Evolutionary conservation across 805 yeast species (phyloP).

Genomic region (Myxozyma neotropica): DNA sequence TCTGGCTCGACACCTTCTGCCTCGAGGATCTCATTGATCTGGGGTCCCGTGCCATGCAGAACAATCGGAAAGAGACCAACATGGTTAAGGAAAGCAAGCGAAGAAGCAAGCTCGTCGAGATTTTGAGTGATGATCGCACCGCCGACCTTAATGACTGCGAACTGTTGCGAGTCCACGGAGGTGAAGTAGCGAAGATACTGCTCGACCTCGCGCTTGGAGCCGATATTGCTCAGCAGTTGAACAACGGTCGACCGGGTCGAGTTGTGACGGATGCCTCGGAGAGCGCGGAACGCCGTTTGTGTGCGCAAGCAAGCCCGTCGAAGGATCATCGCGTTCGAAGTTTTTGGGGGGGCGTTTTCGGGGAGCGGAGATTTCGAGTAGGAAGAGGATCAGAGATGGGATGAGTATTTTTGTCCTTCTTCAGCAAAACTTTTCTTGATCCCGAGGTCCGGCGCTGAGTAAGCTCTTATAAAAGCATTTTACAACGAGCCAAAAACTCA

Average conservation of each 20-base stretch:
- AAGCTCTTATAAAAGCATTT: background rate
- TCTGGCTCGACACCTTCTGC: constrained; percentile 94
- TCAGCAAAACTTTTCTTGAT: background rate
- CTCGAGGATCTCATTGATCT: constrained; percentile 90
- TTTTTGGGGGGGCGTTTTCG: background rate
- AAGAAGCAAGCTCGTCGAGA: constrained; percentile 88
- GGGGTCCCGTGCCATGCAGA: constrained; percentile 98
- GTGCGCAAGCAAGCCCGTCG: constrained; percentile 4
- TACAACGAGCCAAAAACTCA: too few relatives aligned
- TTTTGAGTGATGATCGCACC: constrained; percentile 98
- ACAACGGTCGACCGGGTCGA: constrained; percentile 91
- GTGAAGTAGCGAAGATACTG: constrained; percentile 96
- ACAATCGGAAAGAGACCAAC: constrained; percentile 97
- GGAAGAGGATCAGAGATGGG: background rate
- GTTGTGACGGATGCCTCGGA: constrained; percentile 17
- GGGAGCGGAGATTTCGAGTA: background rate
- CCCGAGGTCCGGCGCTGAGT: background rate
- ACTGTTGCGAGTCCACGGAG: constrained; percentile 93
- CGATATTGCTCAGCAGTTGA: constrained; percentile 91
- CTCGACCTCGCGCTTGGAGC: constrained; percentile 96
- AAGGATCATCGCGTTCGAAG: background rate
- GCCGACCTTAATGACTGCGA: constrained; percentile 98
- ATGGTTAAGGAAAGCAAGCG: constrained; percentile 93
- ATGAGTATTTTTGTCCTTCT: too few relatives aligned
- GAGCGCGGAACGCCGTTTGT: background rate